phyloP scores from a whole-genome alignment of 2,329 filamentous ascomycete genomes.

The Pseudogymnoascus sp. region DNA sequence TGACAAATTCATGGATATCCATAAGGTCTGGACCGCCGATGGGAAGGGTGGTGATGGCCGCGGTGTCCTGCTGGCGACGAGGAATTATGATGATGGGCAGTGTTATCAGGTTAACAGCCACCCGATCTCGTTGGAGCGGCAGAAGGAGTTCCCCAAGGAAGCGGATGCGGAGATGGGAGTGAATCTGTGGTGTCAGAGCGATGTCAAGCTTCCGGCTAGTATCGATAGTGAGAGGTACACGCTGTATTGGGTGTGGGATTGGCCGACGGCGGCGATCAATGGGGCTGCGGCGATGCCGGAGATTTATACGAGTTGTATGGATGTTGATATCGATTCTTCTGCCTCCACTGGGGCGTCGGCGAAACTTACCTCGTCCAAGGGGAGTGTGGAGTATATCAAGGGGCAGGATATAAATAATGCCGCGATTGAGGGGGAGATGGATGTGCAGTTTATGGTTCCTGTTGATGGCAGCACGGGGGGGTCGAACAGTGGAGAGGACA shows the following conservation, averaged over 20 bases:
- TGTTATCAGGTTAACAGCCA: constrained; percentile 68
- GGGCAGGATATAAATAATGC: constrained; percentile 1
- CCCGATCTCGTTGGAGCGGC: constrained; percentile 19
- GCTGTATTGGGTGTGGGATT: constrained; percentile 93
- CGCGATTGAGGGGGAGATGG: background rate
- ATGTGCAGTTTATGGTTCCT: background rate
- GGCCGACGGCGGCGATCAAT: constrained; percentile 43
- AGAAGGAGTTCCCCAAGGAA: constrained; percentile 48
- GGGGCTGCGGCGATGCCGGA: constrained; percentile 39
- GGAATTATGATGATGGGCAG: constrained; percentile 79
- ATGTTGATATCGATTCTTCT: constrained; percentile 31
- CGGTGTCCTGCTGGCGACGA: constrained; percentile 64
- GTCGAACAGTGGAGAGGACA: background rate
- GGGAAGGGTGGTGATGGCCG: constrained; percentile 71
- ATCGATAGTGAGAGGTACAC: constrained; percentile 53
- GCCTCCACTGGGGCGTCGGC: background rate
- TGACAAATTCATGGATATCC: constrained; percentile 49
- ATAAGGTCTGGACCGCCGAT: constrained; percentile 66
- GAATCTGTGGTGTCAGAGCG: constrained; percentile 8
- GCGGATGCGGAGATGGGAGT: constrained; percentile 41
- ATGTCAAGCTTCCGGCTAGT: constrained; percentile 31
- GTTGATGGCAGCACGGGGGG: background rate
- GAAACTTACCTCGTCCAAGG: background rate
- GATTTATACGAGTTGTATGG: constrained; percentile 49
- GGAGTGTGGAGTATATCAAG: background rate